Conservation (phyloP, 106 monocot genomes). For the Triglochin maritima region DNA sequence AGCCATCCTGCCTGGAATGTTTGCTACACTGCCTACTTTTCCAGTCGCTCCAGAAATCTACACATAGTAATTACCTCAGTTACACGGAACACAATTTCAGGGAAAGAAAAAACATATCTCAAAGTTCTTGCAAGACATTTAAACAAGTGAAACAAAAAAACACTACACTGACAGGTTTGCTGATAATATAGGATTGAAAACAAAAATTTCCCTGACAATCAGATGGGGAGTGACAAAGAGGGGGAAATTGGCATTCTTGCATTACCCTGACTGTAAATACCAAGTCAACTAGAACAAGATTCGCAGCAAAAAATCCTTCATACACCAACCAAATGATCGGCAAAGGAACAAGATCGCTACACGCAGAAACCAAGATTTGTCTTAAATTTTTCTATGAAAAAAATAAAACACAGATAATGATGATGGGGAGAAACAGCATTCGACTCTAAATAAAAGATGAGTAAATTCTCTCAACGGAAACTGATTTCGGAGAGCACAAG, state of each 20-base stretch:
- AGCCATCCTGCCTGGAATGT: conserved; percentile 27
- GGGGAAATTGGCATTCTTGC: not conserved
- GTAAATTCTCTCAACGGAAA: no score
- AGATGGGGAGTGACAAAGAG: not conserved
- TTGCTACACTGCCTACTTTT: conserved; percentile 41
- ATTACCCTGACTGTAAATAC: no score
- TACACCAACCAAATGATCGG: no score
- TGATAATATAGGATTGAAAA: not conserved
- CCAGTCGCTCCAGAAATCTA: conserved; percentile 39
- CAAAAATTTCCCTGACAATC: not conserved
- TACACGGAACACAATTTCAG: not conserved
- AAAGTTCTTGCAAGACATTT: not conserved
- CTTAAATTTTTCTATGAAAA: no score
- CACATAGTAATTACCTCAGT: not conserved
- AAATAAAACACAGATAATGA: no score
- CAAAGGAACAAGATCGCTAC: no score
- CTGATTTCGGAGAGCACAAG: no score
- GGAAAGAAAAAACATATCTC: not conserved
- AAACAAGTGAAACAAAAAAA: not conserved
- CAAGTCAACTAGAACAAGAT: no score
- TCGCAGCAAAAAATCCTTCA: no score
- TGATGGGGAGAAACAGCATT: no score
- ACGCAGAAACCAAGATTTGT: no score
- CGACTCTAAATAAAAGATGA: no score
- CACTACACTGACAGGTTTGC: not conserved